Evolutionary conservation across 2,329 filamentous ascomycete genomes (phyloP), one percentile per base, ranked within the genome.

Genomic region (Colletotrichum plurivorum): DNA sequence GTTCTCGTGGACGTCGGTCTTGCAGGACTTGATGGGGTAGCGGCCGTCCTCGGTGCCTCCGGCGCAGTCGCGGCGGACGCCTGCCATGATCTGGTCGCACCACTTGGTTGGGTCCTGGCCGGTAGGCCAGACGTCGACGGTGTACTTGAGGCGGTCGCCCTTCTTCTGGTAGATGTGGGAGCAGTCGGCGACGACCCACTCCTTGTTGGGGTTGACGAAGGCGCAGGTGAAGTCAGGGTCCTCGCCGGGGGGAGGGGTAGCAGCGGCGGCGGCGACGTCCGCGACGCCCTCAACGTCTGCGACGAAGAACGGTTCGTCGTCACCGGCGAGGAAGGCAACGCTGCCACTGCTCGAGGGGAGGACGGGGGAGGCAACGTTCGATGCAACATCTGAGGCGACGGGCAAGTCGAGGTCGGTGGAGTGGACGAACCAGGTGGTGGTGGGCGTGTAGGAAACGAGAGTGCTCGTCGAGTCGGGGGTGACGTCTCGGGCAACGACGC

Each of bases 81-180:
- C 54, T 3, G 20, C 22, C 1, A 53, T 41, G 22, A 64, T 16
- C 31, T 36, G 46, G n/a, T 39, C 31, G 18, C 62, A 64, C 62
- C 62, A 64, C 46, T 18, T 22, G n/a, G 31, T 27, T 3, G 36
- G 36, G 46, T 59, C 36, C 54, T 64, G 62, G 36, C 62, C 54
- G n/a, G 62, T 59, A 3, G 62, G 53, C 16, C 36, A 20, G 36
- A 64, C 52, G 36, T 41, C 54, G n/a, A 64, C n/a, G 31, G 58
- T 52, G 62, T 64, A 64, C 31, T 64, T 51, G 9, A 64, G 41
- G 20, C 25, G 31, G 36, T 52, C 13, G 5, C 18, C 12, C 16
- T 18, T 10, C n/a, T 45, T 18, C 20, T 43, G 31, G 18, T 22
- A 31, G 22, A 27, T 12, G 46, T 52, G 58, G 10, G 62, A 64